Percentiles rank a stretch among this genome's conserved stretches.
These are phyloP conservation scores for Penicillium roqueforti DNA, from an alignment of 495 filamentous ascomycete genomes.

Conservation along the genomic window DNA sequence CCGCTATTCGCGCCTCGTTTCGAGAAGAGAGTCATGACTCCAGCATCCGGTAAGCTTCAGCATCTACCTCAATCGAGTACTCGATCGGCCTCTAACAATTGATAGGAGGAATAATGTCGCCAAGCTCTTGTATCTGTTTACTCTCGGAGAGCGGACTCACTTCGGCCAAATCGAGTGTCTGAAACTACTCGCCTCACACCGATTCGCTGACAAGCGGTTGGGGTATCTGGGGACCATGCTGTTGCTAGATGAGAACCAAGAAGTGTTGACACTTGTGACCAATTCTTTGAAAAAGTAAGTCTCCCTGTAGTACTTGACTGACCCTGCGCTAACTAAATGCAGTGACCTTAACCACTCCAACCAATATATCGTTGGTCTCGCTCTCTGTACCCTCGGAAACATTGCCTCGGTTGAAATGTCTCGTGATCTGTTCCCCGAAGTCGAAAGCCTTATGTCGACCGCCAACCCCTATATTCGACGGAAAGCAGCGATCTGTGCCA, in stretches of 20 bases:
- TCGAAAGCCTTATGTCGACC: conserved; percentile 83
- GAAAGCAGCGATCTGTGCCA: conserved; percentile 98
- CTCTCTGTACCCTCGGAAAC: conserved; percentile 91
- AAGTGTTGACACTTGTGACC: conserved; percentile 93
- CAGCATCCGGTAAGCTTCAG: conserved; percentile 64
- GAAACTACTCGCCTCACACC: conserved; percentile 92
- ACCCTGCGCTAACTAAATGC: conserved; percentile 16
- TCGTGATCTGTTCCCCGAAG: conserved; percentile 92
- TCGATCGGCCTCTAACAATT: conserved; percentile 23
- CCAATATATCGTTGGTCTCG: conserved; percentile 96
- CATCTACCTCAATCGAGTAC: conserved; percentile 6
- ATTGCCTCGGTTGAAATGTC: conserved; percentile 98
- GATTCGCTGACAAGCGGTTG: conserved; percentile 95
- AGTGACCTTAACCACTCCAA: conserved; percentile 97
- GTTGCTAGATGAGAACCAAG: conserved; percentile 95
- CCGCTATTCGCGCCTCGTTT: conserved; percentile 93
- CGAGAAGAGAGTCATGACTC: conserved; percentile 93
- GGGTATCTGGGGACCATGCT: conserved; percentile 97
- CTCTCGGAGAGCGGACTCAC: conserved; percentile 95
- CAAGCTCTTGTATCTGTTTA: conserved; percentile 96
- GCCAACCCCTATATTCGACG: conserved; percentile 95
- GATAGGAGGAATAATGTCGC: conserved; percentile 95
- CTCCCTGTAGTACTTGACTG: neutral
- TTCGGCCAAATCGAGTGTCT: conserved; percentile 99
- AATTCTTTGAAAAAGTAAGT: conserved; percentile 93